Base-by-base conservation (phyloP, 2,329 filamentous ascomycete genomes). In the Exophiala viscosa region DNA sequence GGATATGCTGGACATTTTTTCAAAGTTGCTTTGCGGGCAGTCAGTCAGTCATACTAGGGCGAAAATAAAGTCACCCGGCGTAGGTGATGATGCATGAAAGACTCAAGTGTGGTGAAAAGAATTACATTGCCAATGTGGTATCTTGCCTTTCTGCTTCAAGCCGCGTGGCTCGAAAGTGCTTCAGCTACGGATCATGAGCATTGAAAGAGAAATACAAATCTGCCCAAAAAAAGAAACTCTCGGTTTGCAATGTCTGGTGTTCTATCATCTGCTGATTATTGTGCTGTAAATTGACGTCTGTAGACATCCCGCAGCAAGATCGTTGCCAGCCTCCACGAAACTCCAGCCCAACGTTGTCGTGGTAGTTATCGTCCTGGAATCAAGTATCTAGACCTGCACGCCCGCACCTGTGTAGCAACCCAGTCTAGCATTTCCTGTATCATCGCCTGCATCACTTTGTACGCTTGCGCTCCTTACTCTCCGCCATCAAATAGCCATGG, bases 121-220 rank as follows among this genome's bases (percentile, higher is more conserved):
- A 36, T 28, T 23, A 23, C 17, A 40, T 28, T 47, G 52, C 47
- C 47, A 23, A 15, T 50, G 33, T 28, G 50, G 36, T 44, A 48
- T 52, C 46, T 43, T 39, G 18, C 35, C 42, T 42, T 48, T 47
- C 50, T 48, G 50, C 44, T 48, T 52, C 50, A 44, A 40, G 36
- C 36, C 45, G 33, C 48, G 44, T 57, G 54, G 51, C 51, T 51
- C 45, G 55, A 57, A 52, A 54, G 55, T 54, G 51, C 55, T 57
- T 57, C 54, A 48, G 55, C 55, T 54, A 51, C 48, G 48, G 36
- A 36, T 28, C 20, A 46, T 35, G 49, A 54, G 54, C 50, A 57
- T 39, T 42, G 31, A 51, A 47, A 45, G 41, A 47, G 46, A 33
- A 47, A 44, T 38, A 47, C 44, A 47, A 57, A 43, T 47, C 51